phyloP scores from a whole-genome alignment of 495 filamentous ascomycete species.

The Penicillium waksmanii region DNA sequence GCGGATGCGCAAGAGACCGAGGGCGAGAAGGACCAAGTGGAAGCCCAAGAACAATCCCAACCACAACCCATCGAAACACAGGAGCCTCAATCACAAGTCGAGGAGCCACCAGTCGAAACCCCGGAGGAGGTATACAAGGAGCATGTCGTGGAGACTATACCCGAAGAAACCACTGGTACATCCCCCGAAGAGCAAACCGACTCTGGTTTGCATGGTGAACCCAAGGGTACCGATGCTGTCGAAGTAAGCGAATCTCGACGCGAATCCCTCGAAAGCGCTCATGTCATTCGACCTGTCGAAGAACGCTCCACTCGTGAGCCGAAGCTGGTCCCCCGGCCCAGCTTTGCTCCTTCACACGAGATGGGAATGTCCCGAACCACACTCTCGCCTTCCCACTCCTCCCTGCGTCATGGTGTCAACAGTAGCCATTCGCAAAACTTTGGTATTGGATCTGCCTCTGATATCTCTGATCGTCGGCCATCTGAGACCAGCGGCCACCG shows the following conservation, averaged over 20 bases:
- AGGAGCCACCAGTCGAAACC: background rate
- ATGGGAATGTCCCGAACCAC: conserved; percentile 56
- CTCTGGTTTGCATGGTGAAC: conserved; percentile 40
- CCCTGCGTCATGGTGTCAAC: conserved; percentile 51
- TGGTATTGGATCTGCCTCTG: conserved; percentile 51
- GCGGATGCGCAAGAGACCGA: conserved; percentile 66
- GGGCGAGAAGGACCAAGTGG: conserved; percentile 36
- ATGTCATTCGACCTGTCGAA: conserved; percentile 42
- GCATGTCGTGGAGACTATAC: conserved; percentile 1
- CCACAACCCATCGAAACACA: background rate
- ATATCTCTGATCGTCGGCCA: conserved; percentile 50
- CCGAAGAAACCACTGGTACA: conserved; percentile 15
- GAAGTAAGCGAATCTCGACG: conserved; percentile 30
- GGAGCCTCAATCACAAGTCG: conserved; percentile 1
- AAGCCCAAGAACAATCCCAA: conserved; percentile 25
- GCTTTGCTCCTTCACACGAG: conserved; percentile 47
- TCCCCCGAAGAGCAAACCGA: conserved; percentile 24
- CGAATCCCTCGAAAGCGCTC: conserved; percentile 40
- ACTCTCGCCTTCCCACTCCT: conserved; percentile 60
- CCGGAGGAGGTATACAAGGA: conserved; percentile 6
- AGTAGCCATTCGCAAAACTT: conserved; percentile 59
- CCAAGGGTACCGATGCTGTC: conserved; percentile 28
- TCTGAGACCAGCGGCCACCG: conserved; percentile 52
- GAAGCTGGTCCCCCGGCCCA: conserved; percentile 34
- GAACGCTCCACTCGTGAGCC: conserved; percentile 43